Conservation (phyloP, 202 grass and related monocot genomes). For the Saccharum hybrid region DNA sequence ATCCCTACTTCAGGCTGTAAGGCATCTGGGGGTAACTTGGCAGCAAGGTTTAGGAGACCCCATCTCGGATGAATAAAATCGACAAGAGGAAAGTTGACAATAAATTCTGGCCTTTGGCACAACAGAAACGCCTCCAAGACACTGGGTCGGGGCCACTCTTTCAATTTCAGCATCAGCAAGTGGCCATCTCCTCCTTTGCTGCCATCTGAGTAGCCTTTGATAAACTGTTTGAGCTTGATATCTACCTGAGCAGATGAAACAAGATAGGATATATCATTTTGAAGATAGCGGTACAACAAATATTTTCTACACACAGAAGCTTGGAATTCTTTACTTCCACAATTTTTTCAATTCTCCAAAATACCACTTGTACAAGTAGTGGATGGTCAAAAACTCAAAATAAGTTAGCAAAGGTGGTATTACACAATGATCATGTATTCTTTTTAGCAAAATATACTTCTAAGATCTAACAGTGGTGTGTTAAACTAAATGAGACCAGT, state of each 20-base stretch:
- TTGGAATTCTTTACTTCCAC: not conserved
- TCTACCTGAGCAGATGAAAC: constrained; percentile 65
- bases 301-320: constrained; percentile 8
- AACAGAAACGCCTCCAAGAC: constrained; percentile 84
- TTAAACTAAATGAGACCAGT: constrained; percentile 16
- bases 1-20: constrained; percentile 78
- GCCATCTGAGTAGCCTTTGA: constrained; percentile 87
- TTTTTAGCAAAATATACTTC: constrained; percentile 21
- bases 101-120: constrained; percentile 91
- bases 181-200: constrained; percentile 48
- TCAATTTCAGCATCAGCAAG: constrained; percentile 76
- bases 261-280: constrained; percentile 26
- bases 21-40: constrained; percentile 79
- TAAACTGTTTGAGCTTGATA: constrained; percentile 77
- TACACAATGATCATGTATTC: not conserved
- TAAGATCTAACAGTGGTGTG: constrained; percentile 24
- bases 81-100: constrained; percentile 93
- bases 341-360: constrained; percentile 16
- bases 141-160: constrained; percentile 74
- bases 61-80: constrained; percentile 98
- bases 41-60: constrained; percentile 88
- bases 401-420: constrained; percentile 11
- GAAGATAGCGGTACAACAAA: constrained; percentile 10
- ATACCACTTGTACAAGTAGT: not conserved
- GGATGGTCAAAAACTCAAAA: constrained; percentile 13